phyloP scores from a whole-genome alignment of 2,329 filamentous ascomycete genomes.

The Claviceps purpurea region DNA sequence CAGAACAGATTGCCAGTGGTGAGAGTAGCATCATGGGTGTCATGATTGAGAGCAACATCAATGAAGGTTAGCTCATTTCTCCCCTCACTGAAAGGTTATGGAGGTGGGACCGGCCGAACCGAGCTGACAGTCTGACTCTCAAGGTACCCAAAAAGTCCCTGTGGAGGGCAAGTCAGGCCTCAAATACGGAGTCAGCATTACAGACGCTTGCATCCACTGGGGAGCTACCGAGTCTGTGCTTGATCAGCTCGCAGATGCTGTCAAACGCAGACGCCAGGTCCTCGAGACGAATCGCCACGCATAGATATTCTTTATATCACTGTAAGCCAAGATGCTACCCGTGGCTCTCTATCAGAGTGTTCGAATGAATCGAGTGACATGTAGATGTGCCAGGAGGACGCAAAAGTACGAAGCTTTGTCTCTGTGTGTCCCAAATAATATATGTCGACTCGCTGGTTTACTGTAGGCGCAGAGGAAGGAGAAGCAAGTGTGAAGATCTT shows the following conservation, averaged over 20 bases:
- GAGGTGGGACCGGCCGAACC: not conserved
- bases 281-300: not conserved
- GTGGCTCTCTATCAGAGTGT: too few species aligned
- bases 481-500: too few species aligned
- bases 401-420: too few species aligned
- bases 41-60: slow-evolving; percentile 98
- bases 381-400: too few species aligned
- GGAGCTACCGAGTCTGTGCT: slow-evolving; percentile 69
- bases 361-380: too few species aligned
- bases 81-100: not conserved
- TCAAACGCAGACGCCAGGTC: slow-evolving; percentile 53
- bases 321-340: too few species aligned
- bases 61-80: slow-evolving; percentile 42
- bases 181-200: slow-evolving; percentile 87
- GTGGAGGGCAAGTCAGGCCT: slow-evolving; percentile 63
- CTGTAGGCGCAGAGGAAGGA: too few species aligned
- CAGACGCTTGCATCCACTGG: slow-evolving; percentile 93
- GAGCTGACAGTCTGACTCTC: not conserved
- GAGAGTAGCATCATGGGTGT: slow-evolving; percentile 85
- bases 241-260: slow-evolving; percentile 73
- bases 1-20: slow-evolving; percentile 74
- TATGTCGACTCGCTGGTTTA: too few species aligned
- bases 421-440: too few species aligned
- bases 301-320: not conserved
- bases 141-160: slow-evolving; percentile 66